These are phyloP conservation scores for Euptelea pleiosperma DNA, from an alignment of 164 flowering plant species.

Conservation along the genomic window DNA sequence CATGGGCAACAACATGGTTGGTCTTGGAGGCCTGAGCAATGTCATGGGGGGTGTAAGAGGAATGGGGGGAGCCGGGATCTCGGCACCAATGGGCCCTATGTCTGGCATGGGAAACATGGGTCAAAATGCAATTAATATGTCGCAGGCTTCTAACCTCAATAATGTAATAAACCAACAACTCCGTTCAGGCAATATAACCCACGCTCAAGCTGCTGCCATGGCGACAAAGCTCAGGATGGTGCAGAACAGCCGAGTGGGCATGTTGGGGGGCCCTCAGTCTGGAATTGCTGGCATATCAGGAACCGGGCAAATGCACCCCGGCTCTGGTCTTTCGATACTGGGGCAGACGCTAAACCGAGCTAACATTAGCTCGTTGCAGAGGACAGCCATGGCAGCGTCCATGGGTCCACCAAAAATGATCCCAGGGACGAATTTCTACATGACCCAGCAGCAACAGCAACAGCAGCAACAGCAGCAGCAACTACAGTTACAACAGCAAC, in stretches of 20 bases:
- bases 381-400: conserved; percentile 51
- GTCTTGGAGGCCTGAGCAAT: conserved; percentile 58
- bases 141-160: conserved; percentile 39
- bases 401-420: conserved; percentile 87
- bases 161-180: conserved; percentile 54
- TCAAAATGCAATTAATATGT: conserved; percentile 55
- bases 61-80: conserved; percentile 61
- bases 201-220: conserved; percentile 39
- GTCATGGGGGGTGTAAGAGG: conserved; percentile 62
- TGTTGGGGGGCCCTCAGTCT: conserved; percentile 51
- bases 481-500: conserved; percentile 18
- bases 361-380: conserved; percentile 54
- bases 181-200: conserved; percentile 38
- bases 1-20: conserved; percentile 60
- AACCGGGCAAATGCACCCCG: conserved; percentile 58
- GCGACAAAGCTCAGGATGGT: conserved; percentile 41
- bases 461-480: conserved; percentile 19
- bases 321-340: conserved; percentile 67
- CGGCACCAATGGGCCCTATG: conserved; percentile 56
- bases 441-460: conserved; percentile 61
- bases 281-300: conserved; percentile 57
- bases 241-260: conserved; percentile 38
- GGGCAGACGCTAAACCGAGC: conserved; percentile 60
- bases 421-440: conserved; percentile 56
- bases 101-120: conserved; percentile 57